Percentiles rank a stretch among this genome's conserved stretches.
Conservation (phyloP, 2,329 filamentous ascomycete genomes). For the Hypoxylon sp. region DNA sequence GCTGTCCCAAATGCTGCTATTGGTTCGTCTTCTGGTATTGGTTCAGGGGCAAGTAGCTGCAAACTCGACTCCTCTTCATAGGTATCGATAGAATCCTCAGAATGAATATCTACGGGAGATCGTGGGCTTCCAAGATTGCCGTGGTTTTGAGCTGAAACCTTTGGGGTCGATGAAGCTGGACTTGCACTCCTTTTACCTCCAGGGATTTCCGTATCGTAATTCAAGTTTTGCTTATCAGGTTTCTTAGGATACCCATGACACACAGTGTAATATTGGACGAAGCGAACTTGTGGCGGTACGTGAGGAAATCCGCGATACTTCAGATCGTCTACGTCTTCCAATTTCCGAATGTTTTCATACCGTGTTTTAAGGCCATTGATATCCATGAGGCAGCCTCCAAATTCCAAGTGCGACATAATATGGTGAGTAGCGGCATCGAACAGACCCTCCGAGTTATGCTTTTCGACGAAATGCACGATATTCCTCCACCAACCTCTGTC, state of each 20-base stretch:
- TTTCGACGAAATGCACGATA: slow-evolving; percentile 82
- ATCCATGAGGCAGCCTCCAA: slow-evolving; percentile 85
- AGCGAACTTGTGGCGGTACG: slow-evolving; percentile 73
- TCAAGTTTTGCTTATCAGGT: slow-evolving; percentile 53
- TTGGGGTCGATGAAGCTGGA: slow-evolving; percentile 55
- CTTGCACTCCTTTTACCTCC: slow-evolving; percentile 32
- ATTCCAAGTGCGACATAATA: slow-evolving; percentile 85
- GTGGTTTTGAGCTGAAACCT: slow-evolving; percentile 64
- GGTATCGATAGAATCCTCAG: slow-evolving; percentile 32
- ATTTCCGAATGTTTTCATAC: slow-evolving; percentile 77
- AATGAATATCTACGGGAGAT: slow-evolving; percentile 32
- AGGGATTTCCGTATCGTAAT: slow-evolving; percentile 35
- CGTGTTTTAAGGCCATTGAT: slow-evolving; percentile 77
- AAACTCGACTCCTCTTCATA: slow-evolving; percentile 46
- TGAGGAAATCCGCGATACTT: slow-evolving; percentile 55
- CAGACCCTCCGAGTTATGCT: slow-evolving; percentile 80
- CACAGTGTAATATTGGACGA: slow-evolving; percentile 93
- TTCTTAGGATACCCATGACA: slow-evolving; percentile 79
- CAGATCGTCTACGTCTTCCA: slow-evolving; percentile 79
- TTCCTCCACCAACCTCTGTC: slow-evolving; percentile 78
- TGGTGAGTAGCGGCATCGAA: slow-evolving; percentile 79
- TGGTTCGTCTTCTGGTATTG: slow-evolving; percentile 48
- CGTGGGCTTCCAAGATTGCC: slow-evolving; percentile 52
- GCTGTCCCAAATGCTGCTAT: slow-evolving; percentile 5
- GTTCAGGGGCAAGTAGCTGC: slow-evolving; percentile 49